These are phyloP conservation scores for Sclerospora graminicola DNA, from an alignment of 352 stramenopile genomes.

Conservation along the genomic window DNA sequence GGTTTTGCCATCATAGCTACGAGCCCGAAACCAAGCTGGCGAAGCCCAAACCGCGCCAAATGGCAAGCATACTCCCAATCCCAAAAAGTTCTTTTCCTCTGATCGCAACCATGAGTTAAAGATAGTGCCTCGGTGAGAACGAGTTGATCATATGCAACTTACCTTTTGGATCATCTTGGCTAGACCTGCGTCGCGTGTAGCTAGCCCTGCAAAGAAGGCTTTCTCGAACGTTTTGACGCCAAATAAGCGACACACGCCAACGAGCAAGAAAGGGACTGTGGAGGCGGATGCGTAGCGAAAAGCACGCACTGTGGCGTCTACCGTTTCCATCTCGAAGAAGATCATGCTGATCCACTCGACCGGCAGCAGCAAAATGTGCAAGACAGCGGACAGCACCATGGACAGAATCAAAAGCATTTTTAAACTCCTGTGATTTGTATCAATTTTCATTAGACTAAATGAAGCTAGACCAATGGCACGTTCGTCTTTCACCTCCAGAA, in stretches of 20 bases:
- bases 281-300: conserved; percentile 41
- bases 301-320: conserved; percentile 37
- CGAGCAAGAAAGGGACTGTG: conserved; percentile 44
- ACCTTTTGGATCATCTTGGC: conserved; percentile 34
- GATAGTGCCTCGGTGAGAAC: neutral
- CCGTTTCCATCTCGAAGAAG: conserved; percentile 24
- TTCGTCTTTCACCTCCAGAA: conserved; percentile 29
- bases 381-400: conserved; percentile 35
- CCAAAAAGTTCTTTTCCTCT: conserved; percentile 59
- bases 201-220: conserved; percentile 57
- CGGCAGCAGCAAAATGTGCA: conserved; percentile 42
- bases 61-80: conserved; percentile 64
- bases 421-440: conserved; percentile 22
- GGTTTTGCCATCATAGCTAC: conserved; percentile 38
- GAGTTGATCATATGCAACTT: neutral
- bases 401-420: conserved; percentile 42
- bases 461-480: neutral
- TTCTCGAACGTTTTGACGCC: conserved; percentile 57
- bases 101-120: too few relatives aligned
- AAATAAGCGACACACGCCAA: conserved; percentile 44
- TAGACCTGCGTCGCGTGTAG: conserved; percentile 28
- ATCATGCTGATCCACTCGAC: conserved; percentile 46
- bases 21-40: conserved; percentile 43
- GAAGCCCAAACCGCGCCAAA: conserved; percentile 29
- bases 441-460: conserved; percentile 1